These are phyloP conservation scores for Theobroma cacao DNA, from an alignment of 345 rosid genomes.

Conservation along the genomic window DNA sequence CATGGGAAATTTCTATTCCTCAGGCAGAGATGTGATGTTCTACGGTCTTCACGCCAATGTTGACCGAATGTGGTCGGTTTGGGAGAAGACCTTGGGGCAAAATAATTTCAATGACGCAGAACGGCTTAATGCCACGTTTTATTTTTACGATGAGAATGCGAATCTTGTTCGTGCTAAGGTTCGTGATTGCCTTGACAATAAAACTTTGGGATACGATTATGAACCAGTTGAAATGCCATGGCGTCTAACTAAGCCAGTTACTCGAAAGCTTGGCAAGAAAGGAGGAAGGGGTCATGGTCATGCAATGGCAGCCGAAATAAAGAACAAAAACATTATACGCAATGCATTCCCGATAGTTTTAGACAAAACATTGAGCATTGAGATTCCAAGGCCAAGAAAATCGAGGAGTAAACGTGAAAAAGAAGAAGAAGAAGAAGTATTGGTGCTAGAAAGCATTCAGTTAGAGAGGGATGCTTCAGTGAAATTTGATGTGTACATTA, in stretches of 20 bases:
- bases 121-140: conserved; percentile 47
- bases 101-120: conserved; percentile 40
- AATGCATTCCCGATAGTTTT: conserved; percentile 32
- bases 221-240: conserved; percentile 52
- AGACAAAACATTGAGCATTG: conserved; percentile 28
- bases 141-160: conserved; percentile 58
- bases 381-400: conserved; percentile 40
- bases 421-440: conserved; percentile 49
- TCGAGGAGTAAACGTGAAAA: conserved; percentile 45
- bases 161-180: conserved; percentile 49
- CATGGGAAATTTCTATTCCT: conserved; percentile 65
- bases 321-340: not conserved
- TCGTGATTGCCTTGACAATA: conserved; percentile 41
- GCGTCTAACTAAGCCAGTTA: conserved; percentile 47
- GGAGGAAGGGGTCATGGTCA: not conserved
- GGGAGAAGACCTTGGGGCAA: conserved; percentile 50
- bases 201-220: conserved; percentile 35
- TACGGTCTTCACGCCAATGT: conserved; percentile 50
- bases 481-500: conserved; percentile 53
- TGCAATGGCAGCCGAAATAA: conserved; percentile 34
- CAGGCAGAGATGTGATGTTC: conserved; percentile 58
- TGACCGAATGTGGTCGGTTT: conserved; percentile 56
- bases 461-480: conserved; percentile 30
- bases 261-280: conserved; percentile 29
- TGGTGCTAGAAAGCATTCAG: conserved; percentile 39